Base-by-base conservation (phyloP, 257 asterid genomes). In the Solanum phureja region DNA sequence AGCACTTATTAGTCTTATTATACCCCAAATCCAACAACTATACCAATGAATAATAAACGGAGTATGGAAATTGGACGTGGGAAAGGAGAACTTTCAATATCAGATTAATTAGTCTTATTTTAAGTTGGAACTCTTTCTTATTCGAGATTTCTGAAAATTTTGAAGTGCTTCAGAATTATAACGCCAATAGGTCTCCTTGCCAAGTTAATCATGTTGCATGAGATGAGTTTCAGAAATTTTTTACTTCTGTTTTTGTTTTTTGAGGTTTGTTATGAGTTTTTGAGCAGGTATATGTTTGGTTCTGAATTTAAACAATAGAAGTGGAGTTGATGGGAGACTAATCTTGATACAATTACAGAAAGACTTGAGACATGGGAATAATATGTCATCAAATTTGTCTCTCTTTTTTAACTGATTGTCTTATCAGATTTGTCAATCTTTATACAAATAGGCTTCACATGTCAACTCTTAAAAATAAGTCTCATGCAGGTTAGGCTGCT, bases 401-500 rank as follows among this genome's bases (percentile, higher is more conserved):
- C 4, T 77, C 58, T 79, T 8, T 14, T 73, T 34, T 8, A 73
- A 34, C n/a, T 73, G 81, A 73, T 18, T 8, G 34, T 42, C 46
- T 42, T 49, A 42, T 77, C 38, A 14, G 35, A 42, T 42, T 79
- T 42, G 38, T 42, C 84, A 14, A 7, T 79, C 60, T 44, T 7
- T 14, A 24, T n/a, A 24, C 62, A 77, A 42, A 77, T 42, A 42
- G 35, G 35, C 4, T 44, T 44, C 42, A 81, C 19, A 46, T 49
- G 21, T 46, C 42, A 44, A 46, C 18, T 49, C 42, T 9, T 46
- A 4, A 33, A 83, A 76, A 27, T 46, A 66, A 84, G 38, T 79
- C 49, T 82, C 76, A 88, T 68, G 87, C 99, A 96, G 99, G 99
- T 97, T 83, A 94, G 99, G 88, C 89, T 97, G 94, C 91, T 97